These are phyloP conservation scores for Pyrenochaeta sp. DNA, from an alignment of 2,329 filamentous ascomycete genomes.

Conservation along the genomic window DNA sequence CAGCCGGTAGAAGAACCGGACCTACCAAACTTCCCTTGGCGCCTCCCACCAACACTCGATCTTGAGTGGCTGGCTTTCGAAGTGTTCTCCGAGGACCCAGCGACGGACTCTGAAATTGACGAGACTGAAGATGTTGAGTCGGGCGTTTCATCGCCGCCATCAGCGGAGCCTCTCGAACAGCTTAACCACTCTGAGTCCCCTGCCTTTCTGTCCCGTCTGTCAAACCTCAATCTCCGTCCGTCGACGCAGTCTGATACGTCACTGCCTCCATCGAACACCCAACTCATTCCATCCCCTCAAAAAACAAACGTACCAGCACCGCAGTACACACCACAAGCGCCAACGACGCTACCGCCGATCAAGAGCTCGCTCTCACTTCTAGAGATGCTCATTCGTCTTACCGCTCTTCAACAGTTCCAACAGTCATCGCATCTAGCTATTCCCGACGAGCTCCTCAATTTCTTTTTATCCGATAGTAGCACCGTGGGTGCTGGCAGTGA, in stretches of 20 bases:
- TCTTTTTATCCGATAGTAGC: conserved; percentile 78
- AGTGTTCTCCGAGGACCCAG: conserved; percentile 73
- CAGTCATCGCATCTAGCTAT: conserved; percentile 90
- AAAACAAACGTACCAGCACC: conserved; percentile 26
- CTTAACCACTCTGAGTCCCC: conserved; percentile 51
- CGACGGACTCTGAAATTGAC: conserved; percentile 63
- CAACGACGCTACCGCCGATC: conserved; percentile 57
- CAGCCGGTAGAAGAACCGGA: conserved; percentile 19
- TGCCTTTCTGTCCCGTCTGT: conserved; percentile 53
- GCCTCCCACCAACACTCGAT: conserved; percentile 78
- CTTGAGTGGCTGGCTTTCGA: conserved; percentile 93
- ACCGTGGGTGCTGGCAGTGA: conserved; percentile 72
- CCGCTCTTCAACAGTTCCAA: conserved; percentile 89
- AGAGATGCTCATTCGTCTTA: conserved; percentile 86
- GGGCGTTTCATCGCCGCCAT: conserved; percentile 24
- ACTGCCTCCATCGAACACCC: conserved; percentile 27
- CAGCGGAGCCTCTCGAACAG: conserved; percentile 18
- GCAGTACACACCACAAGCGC: conserved; percentile 9
- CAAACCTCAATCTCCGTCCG: conserved; percentile 55
- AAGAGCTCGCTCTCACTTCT: conserved; percentile 79
- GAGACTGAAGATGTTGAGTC: conserved; percentile 36
- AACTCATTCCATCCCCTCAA: conserved; percentile 38
- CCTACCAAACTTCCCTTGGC: conserved; percentile 57
- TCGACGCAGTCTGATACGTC: conserved; percentile 33
- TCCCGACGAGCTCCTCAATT: conserved; percentile 85